phyloP scores from a whole-genome alignment of 176 grass and related monocot genomes.

The Musa acuminata region DNA sequence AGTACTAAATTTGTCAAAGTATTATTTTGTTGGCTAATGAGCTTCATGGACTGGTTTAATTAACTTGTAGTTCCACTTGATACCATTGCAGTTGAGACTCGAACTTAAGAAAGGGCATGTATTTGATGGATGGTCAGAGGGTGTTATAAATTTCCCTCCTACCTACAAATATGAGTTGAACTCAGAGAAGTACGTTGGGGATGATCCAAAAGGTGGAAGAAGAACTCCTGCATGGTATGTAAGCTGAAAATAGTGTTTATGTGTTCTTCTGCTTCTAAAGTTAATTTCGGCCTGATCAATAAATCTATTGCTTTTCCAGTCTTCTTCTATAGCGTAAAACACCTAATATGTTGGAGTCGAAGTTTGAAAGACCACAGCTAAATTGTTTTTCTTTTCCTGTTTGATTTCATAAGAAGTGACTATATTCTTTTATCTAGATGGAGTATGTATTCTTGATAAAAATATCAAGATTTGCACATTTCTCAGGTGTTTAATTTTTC shows the following conservation, averaged over 20 bases:
- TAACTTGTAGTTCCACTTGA: background rate
- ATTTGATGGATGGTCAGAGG: conserved; percentile 89
- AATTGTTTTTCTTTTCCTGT: background rate
- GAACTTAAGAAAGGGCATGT: conserved; percentile 54
- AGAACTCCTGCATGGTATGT: conserved; percentile 91
- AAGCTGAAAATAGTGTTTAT: background rate
- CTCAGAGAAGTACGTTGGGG: conserved; percentile 51
- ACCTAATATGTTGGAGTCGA: no score
- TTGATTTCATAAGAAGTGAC: no score
- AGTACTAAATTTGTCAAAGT: background rate
- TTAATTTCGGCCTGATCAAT: background rate
- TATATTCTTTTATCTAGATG: no score
- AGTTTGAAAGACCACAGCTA: background rate
- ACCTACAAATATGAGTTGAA: conserved; percentile 90
- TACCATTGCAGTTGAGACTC: conserved; percentile 45
- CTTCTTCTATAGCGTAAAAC: background rate
- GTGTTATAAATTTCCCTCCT: conserved; percentile 58
- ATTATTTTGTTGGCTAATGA: background rate
- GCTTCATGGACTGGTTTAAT: background rate
- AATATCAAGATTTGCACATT: no score
- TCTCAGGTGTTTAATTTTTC: no score
- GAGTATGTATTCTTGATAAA: no score
- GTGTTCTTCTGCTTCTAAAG: background rate
- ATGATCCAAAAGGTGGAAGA: conserved; percentile 41
- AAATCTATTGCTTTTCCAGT: background rate